Evolutionary conservation across 2,329 filamentous ascomycete species (phyloP).

Genomic region (Colletotrichum shisoi): DNA sequence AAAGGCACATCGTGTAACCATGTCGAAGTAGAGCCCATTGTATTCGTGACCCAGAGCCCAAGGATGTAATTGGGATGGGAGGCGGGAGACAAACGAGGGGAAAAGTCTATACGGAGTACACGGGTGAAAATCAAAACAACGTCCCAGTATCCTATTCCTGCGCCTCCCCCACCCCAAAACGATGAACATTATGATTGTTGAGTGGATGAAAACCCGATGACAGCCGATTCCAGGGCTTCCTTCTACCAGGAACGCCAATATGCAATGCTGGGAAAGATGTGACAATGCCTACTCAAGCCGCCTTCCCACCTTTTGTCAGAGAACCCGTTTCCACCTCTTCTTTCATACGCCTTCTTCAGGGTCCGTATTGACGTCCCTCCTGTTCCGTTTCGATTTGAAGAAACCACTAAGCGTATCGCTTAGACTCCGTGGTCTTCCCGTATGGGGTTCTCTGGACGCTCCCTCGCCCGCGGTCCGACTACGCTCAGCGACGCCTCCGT

Average conservation of each 20-base stretch:
- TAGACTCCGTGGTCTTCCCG: constrained; percentile 51
- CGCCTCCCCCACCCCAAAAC: constrained; percentile 8
- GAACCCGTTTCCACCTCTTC: background rate
- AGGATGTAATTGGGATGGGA: background rate
- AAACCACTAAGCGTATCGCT: constrained; percentile 54
- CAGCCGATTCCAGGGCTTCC: constrained; percentile 10
- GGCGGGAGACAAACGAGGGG: constrained; percentile 2
- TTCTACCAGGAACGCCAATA: constrained; percentile 38
- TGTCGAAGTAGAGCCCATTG: constrained; percentile 5
- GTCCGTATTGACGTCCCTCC: constrained; percentile 41
- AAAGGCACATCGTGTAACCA: background rate
- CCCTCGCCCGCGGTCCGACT: constrained; percentile 34
- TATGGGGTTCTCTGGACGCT: constrained; percentile 33
- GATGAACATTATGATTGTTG: constrained; percentile 20
- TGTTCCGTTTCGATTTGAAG: constrained; percentile 50
- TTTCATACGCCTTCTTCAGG: constrained; percentile 31
- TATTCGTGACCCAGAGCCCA: constrained; percentile 1
- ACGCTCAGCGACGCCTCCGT: constrained; percentile 24
- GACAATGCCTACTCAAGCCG: constrained; percentile 15
- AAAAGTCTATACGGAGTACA: constrained; percentile 10
- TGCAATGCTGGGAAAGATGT: constrained; percentile 34
- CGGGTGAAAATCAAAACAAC: constrained; percentile 4
- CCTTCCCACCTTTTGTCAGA: background rate
- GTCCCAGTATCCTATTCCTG: constrained; percentile 7
- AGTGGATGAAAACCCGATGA: constrained; percentile 18